These are phyloP conservation scores for Thelephora terrestris DNA, from an alignment of 1,284 basidiomycete species.

Conservation along the genomic window DNA sequence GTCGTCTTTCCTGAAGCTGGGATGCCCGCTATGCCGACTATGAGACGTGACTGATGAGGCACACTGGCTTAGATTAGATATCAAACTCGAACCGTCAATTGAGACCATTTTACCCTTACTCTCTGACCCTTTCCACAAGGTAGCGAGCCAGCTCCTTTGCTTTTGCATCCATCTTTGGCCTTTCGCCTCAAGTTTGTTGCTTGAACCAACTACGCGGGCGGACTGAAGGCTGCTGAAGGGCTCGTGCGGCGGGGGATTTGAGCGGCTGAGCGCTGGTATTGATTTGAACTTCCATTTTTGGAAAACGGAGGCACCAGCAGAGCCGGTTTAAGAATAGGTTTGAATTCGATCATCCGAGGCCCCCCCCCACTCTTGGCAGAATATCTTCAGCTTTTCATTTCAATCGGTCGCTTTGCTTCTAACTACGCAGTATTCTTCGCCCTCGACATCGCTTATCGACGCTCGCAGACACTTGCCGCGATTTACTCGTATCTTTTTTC, in stretches of 20 bases:
- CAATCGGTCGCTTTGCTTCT: too few relatives aligned
- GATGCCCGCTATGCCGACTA: constrained; percentile 72
- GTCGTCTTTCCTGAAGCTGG: constrained; percentile 82
- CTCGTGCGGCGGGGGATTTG: too few relatives aligned
- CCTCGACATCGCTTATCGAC: background rate
- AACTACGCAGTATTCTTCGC: too few relatives aligned
- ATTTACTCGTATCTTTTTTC: background rate
- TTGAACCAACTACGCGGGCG: too few relatives aligned
- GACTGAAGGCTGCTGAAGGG: too few relatives aligned
- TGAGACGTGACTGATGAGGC: constrained; percentile 39
- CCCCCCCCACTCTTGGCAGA: too few relatives aligned
- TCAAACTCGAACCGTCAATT: constrained; percentile 4
- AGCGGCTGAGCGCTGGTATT: too few relatives aligned
- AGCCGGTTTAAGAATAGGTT: too few relatives aligned
- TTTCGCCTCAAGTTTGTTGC: background rate
- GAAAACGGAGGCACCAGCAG: too few relatives aligned
- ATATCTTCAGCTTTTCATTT: too few relatives aligned
- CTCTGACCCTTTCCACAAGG: constrained; percentile 25
- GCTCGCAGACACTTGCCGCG: background rate
- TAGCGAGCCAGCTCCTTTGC: constrained; percentile 22
- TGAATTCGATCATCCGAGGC: too few relatives aligned
- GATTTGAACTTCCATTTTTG: too few relatives aligned
- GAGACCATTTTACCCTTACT: constrained; percentile 2
- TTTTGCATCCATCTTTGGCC: constrained; percentile 7
- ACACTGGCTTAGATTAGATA: constrained; percentile 26